Conservation (phyloP, 2,329 filamentous ascomycete genomes). For the Onygenales sp. region DNA sequence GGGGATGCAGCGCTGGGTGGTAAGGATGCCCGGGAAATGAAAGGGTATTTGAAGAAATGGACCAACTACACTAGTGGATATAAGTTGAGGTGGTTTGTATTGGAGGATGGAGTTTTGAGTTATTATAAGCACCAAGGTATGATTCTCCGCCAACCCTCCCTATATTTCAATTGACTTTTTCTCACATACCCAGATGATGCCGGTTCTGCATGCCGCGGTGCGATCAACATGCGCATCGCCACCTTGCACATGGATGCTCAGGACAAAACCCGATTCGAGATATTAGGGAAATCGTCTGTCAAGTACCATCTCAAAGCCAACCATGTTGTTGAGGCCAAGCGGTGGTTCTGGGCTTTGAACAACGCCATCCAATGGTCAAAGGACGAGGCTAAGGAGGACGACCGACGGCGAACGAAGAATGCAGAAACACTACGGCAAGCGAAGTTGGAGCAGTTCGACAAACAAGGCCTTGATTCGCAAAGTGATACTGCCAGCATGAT, state of each 20-base stretch:
- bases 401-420: conserved; percentile 62
- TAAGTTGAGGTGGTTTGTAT: conserved; percentile 93
- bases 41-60: conserved; percentile 98
- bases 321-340: conserved; percentile 93
- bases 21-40: conserved; percentile 91
- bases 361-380: conserved; percentile 98
- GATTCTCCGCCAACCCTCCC: conserved; percentile 1
- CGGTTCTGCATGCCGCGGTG: conserved; percentile 88
- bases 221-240: conserved; percentile 98
- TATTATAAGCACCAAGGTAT: conserved; percentile 93
- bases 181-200: conserved; percentile 59
- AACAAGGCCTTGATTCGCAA: conserved; percentile 38
- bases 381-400: conserved; percentile 88
- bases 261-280: conserved; percentile 96
- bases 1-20: conserved; percentile 52
- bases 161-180: conserved; percentile 2
- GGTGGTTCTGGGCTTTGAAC: conserved; percentile 98
- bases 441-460: conserved; percentile 61
- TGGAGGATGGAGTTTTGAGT: conserved; percentile 93
- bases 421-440: conserved; percentile 69
- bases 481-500: conserved; percentile 26
- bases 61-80: conserved; percentile 98
- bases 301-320: conserved; percentile 98
- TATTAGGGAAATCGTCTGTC: conserved; percentile 94
- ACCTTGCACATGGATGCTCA: conserved; percentile 91